Evolutionary conservation across 78 protist species (phyloP), one percentile per base, ranked within the genome.

Genomic region (Dictyostelium purpureum): DNA sequence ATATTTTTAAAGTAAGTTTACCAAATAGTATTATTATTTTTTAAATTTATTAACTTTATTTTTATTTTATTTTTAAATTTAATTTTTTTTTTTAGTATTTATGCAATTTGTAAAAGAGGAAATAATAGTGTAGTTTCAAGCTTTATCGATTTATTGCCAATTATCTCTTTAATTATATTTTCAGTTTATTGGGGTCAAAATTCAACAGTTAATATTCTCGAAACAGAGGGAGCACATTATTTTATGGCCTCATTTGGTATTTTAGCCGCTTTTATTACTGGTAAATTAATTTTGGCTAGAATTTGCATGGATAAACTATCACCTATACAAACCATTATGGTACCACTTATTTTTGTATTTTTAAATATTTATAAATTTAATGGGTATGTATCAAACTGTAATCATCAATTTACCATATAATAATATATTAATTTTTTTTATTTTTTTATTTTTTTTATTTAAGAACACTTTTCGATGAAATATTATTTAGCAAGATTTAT

Each of bases 221-320:
- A 70, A 31, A 40, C 40, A 14, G n/a, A n/a, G n/a, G 76, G 43
- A 74, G 89, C 94, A 74, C 77, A 73, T 59, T n/a, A 47, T 14
- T 90, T 76, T 52, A 61, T 90, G 69, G 35, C 45, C 19, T 18
- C 76, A 16, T 74, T 79, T 81, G 94, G 94, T 14, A 47, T 74
- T 49, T 33, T 90, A n/a, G 35, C 51, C 35, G 77, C 94, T 21
- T 90, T 81, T 4, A 52, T 90, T 1, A 83, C 83, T 37, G 87
- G 89, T 51, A 35, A 87, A 24, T 59, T 90, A 6, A 83, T 90
- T 35, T 61, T 90, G 14, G 80, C 89, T 14, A 90, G 94, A 90
- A 81, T 90, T 31, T 90, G 94, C 38, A n/a, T 35, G 33, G 88
- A 67, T 59, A 14, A 16, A 24, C 28, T 79, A 43, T 38, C 37